These are phyloP conservation scores for Malbranchea zuffiana DNA, from an alignment of 2,329 filamentous ascomycete genomes.

Conservation along the genomic window DNA sequence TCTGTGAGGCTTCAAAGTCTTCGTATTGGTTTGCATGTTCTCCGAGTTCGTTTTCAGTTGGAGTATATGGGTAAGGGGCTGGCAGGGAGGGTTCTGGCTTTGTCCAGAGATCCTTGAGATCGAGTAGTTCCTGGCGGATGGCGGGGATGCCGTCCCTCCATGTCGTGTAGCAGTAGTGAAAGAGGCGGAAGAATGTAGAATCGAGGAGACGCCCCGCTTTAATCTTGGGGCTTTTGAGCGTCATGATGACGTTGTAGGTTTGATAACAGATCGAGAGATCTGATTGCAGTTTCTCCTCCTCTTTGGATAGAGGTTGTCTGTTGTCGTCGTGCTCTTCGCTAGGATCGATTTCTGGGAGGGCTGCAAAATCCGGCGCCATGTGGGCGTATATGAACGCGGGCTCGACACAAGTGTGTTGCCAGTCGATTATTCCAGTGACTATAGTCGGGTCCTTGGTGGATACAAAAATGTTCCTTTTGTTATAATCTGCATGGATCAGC, in stretches of 20 bases:
- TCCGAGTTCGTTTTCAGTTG: slow-evolving; percentile 19
- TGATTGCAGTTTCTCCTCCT: slow-evolving; percentile 16
- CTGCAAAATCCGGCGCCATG: slow-evolving; percentile 22
- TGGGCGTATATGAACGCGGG: slow-evolving; percentile 25
- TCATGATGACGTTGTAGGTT: slow-evolving; percentile 23
- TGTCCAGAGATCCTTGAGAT: slow-evolving; percentile 21
- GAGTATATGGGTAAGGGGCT: slow-evolving; percentile 18
- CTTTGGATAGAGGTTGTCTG: slow-evolving; percentile 7
- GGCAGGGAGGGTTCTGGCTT: slow-evolving; percentile 19
- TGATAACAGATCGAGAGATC: slow-evolving; percentile 22
- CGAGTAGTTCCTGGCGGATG: slow-evolving; percentile 24
- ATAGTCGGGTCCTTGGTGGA: slow-evolving; percentile 29
- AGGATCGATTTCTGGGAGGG: slow-evolving; percentile 15
- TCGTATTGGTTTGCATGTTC: slow-evolving; percentile 21
- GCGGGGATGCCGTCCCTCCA: slow-evolving; percentile 22
- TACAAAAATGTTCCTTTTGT: slow-evolving; percentile 32
- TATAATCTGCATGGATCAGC: slow-evolving; percentile 23
- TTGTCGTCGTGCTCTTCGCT: slow-evolving; percentile 12
- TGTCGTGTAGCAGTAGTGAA: slow-evolving; percentile 23
- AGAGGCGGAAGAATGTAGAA: slow-evolving; percentile 22
- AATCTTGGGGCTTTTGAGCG: slow-evolving; percentile 19
- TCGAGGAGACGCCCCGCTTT: slow-evolving; percentile 20
- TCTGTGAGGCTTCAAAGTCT: slow-evolving; percentile 23
- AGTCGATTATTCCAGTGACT: slow-evolving; percentile 34
- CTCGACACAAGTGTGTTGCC: slow-evolving; percentile 30